phyloP scores from a whole-genome alignment of 2,329 filamentous ascomycete genomes.

The Didymella lethalis region DNA sequence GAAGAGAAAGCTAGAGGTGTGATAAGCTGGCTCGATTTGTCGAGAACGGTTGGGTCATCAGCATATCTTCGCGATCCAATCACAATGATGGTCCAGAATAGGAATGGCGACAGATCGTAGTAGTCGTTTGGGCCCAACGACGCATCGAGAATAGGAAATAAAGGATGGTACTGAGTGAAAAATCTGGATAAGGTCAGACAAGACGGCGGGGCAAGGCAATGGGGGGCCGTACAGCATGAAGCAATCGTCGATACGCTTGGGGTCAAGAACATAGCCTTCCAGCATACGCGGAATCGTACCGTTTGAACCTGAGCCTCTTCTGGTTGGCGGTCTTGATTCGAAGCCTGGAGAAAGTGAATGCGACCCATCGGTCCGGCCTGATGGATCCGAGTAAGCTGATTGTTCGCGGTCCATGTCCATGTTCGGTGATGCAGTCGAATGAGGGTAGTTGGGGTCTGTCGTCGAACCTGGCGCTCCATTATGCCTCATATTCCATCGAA shows the following conservation, averaged over 20 bases:
- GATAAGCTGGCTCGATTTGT: slow-evolving; percentile 44
- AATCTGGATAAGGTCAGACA: slow-evolving; percentile 38
- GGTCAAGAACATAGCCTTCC: slow-evolving; percentile 45
- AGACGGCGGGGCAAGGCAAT: background rate
- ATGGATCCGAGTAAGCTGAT: slow-evolving; percentile 41
- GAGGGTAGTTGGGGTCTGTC: slow-evolving; percentile 36
- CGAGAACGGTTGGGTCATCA: slow-evolving; percentile 48
- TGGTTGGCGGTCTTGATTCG: slow-evolving; percentile 34
- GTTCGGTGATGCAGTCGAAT: slow-evolving; percentile 40
- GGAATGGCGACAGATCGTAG: slow-evolving; percentile 46
- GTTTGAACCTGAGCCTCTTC: slow-evolving; percentile 30
- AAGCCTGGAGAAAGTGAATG: slow-evolving; percentile 45
- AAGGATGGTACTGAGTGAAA: slow-evolving; percentile 45
- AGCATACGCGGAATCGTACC: slow-evolving; percentile 38
- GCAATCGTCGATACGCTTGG: slow-evolving; percentile 46
- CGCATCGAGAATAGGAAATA: slow-evolving; percentile 47
- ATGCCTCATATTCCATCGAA: slow-evolving; percentile 48
- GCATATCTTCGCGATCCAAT: slow-evolving; percentile 51
- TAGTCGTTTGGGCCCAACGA: slow-evolving; percentile 44
- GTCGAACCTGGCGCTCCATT: slow-evolving; percentile 22
- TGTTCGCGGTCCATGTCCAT: slow-evolving; percentile 40
- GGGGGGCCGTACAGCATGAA: slow-evolving; percentile 40
- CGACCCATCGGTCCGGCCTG: slow-evolving; percentile 37
- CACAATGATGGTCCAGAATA: slow-evolving; percentile 53
- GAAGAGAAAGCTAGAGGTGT: slow-evolving; percentile 50